Conservation (phyloP, 2,329 filamentous ascomycete species). For the Ophiostoma himal-ulmi region DNA sequence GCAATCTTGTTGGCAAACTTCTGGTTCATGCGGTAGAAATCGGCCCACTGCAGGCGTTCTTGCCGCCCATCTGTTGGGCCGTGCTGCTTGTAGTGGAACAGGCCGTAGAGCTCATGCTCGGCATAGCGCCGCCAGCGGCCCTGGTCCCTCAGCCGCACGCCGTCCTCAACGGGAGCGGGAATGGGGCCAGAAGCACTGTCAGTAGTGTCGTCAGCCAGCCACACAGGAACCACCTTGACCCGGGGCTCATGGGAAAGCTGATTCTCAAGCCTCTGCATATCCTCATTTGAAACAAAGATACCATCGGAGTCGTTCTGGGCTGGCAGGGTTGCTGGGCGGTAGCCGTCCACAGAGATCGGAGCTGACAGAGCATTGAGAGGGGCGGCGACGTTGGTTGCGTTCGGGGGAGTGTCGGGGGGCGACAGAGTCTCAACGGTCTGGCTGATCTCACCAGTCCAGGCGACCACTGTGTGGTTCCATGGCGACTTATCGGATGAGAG, state of each 20-base stretch:
- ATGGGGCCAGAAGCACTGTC: constrained; percentile 63
- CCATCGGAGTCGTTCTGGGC: constrained; percentile 55
- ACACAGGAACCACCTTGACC: constrained; percentile 79
- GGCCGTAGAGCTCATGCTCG: constrained; percentile 83
- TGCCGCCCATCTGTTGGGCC: constrained; percentile 79
- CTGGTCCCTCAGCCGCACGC: constrained; percentile 74
- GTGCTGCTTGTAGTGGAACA: constrained; percentile 95
- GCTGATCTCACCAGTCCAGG: constrained; percentile 88
- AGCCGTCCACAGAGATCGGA: constrained; percentile 69
- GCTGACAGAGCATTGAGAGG: constrained; percentile 67
- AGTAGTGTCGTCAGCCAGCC: constrained; percentile 68
- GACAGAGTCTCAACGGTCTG: constrained; percentile 41
- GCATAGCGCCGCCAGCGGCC: constrained; percentile 82
- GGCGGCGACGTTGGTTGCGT: constrained; percentile 47
- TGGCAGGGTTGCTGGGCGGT: constrained; percentile 51
- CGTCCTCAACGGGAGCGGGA: constrained; percentile 55
- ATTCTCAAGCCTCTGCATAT: constrained; percentile 67
- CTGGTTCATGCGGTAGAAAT: constrained; percentile 90
- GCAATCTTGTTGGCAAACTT: constrained; percentile 86
- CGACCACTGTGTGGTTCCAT: constrained; percentile 89
- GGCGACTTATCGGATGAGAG: constrained; percentile 75
- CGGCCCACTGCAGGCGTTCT: constrained; percentile 78
- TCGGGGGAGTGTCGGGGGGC: constrained; percentile 44
- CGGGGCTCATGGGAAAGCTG: constrained; percentile 67
- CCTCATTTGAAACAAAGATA: constrained; percentile 62